Conservation (phyloP, 148 eudicot genomes). For the Polygonum maritimum region DNA sequence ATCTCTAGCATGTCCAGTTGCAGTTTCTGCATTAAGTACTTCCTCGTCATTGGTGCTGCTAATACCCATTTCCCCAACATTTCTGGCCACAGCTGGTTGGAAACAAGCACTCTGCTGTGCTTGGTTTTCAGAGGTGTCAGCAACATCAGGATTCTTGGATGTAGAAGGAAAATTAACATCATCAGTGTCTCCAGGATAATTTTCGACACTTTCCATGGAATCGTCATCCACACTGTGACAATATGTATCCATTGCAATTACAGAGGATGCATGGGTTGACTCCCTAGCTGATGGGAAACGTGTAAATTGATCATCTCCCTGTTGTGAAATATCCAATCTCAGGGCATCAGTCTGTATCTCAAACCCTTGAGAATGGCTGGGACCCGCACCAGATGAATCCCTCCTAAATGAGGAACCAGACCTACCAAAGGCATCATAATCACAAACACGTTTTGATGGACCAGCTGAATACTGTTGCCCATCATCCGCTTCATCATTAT, state of each 20-base stretch:
- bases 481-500: conserved; percentile 91
- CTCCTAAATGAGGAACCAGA: conserved; percentile 46
- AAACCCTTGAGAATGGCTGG: conserved; percentile 68
- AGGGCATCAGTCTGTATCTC: conserved; percentile 48
- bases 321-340: conserved; percentile 36
- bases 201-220: conserved; percentile 99
- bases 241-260: conserved; percentile 88
- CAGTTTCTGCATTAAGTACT: conserved; percentile 79
- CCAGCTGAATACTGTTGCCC: conserved; percentile 69
- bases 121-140: conserved; percentile 80
- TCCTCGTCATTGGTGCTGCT: conserved; percentile 93
- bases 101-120: conserved; percentile 88
- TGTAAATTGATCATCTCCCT: conserved; percentile 36
- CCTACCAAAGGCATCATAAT: conserved; percentile 43
- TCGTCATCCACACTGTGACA: conserved; percentile 62
- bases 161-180: conserved; percentile 60
- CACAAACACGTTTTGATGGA: conserved; percentile 84
- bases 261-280: conserved; percentile 83
- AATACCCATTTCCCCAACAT: conserved; percentile 79
- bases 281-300: conserved; percentile 57
- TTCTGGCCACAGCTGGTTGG: conserved; percentile 47
- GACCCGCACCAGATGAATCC: conserved; percentile 87
- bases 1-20: conserved; percentile 68
- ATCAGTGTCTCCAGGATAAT: conserved; percentile 74
- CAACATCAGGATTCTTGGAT: conserved; percentile 47